Base-by-base conservation (phyloP, 768 basidiomycete genomes). In the Russula virescens region DNA sequence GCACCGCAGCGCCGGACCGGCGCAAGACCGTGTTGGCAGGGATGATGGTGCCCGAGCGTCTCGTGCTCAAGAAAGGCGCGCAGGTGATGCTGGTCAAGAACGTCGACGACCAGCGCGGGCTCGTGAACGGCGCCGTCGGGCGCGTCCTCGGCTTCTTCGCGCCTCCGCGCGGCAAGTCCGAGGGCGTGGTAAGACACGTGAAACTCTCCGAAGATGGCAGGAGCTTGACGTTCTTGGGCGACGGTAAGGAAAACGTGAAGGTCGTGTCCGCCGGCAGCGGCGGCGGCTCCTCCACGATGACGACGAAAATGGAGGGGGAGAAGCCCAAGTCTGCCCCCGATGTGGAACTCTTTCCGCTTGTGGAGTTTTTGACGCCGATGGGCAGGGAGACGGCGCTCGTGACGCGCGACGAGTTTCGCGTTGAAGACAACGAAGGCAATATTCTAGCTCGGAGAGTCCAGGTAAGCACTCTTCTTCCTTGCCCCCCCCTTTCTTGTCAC, bases 71-170 rank as follows among this genome's bases (percentile, higher is more conserved):
- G 69, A 68, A 78, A 21, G 80, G 81, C 42, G 81, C 84, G 11
- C 88, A 89, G 67, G 80, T 82, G 10, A 87, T 87, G 85, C 76
- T 88, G 31, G 79, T 88, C 71, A 88, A 88, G 76, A 89, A 89
- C 67, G 75, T 83, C 49, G 80, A 83, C 49, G 84, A 77, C 56
- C 64, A 55, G 38, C 65, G 68, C 43, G 73, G 73, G 40, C 79
- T 89, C n/a, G 87, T 88, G 53, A 89, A 89, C 68, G 87, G 87
- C 0, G 82, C 80, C 43, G 81, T 88, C 57, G 87, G 87, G 0
- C 75, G 74, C 23, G 81, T 89, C 3, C 71, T 86, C 21, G 82
- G 81, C 1, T 89, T 89, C 70, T 74, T 67, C 46, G 64, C 54
- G 28, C 53, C 69, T 34, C 69, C 72, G 28, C 61, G 66, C 14